Base-by-base conservation (phyloP, 2,329 filamentous ascomycete species). In the Pseudocercospora crystallina region DNA sequence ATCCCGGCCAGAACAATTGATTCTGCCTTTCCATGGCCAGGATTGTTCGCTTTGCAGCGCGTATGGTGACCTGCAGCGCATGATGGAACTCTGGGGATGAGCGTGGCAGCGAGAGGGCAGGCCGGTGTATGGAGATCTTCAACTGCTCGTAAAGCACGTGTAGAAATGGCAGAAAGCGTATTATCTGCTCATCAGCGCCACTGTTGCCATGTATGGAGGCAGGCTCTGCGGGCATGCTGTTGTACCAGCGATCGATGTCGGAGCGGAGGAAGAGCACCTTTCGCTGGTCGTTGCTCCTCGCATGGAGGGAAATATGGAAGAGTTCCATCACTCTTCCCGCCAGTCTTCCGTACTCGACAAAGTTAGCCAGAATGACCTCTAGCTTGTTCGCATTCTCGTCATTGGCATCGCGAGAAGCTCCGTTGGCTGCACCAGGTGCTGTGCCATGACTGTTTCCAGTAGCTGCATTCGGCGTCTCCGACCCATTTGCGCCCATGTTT, bases 121-220 rank as follows among this genome's bases (percentile, higher is more conserved):
- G 69, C 1, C 70, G 60, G 20, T 71, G 67, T 13, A 69, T 61
- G 14, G 70, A 49, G 29, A 72, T 58, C 8, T 69, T 53, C 1
- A 67, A 52, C 38, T 71, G 64, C 32, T 70, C 62, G 43, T 71
- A 67, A 5, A 65, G 51, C 9, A 68, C 58, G 9, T 61, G 57
- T 37, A 69, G 67, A 43, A 68, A 68, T 2, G 61, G 61, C 43
- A 59, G 43, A 37, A 62, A 54, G 26, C 46, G 49, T 40, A 61
- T 31, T 17, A 60, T 48, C 36, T 59, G 53, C 42, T 57, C 43
- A 30, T 58, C 53, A 5, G 51, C 56, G 8, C 51, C 51, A 29
- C 47, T 52, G 13, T 50, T 53, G 10, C 51, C 53, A 43, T 57
- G 37, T 5, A 47, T 52, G 13, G 50, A 47, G 5, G 45, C 47